These are phyloP conservation scores for Globisporangium cylindrosporum DNA, from an alignment of 352 stramenopile genomes.

Conservation along the genomic window DNA sequence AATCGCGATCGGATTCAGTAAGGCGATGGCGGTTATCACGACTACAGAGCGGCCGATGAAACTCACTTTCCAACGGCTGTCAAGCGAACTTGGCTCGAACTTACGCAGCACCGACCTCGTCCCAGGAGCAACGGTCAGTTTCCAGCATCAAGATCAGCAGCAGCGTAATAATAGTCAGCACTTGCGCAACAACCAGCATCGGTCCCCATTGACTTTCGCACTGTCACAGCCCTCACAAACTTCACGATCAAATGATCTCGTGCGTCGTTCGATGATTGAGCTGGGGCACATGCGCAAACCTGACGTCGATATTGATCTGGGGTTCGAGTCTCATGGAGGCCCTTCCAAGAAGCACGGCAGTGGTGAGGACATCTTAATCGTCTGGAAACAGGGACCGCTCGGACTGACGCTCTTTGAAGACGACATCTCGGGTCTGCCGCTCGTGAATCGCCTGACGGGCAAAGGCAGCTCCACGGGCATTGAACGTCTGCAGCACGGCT, in stretches of 20 bases:
- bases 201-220: neutral
- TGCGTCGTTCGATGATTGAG: constrained; percentile 8
- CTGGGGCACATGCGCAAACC: neutral
- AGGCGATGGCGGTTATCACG: constrained; percentile 35
- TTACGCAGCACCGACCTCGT: constrained; percentile 3
- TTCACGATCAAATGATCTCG: neutral
- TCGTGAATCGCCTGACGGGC: constrained; percentile 71
- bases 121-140: neutral
- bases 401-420: constrained; percentile 56
- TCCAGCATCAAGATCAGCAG: neutral
- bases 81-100: constrained; percentile 13
- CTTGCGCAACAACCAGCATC: neutral
- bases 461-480: constrained; percentile 43
- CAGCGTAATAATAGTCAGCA: neutral
- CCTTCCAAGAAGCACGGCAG: neutral
- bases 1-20: constrained; percentile 35
- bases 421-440: constrained; percentile 37
- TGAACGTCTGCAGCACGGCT: constrained; percentile 40
- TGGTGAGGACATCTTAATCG: constrained; percentile 34
- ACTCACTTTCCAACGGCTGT: constrained; percentile 53
- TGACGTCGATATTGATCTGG: constrained; percentile 1
- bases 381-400: constrained; percentile 47
- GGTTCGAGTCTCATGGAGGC: neutral
- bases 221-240: neutral
- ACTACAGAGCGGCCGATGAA: constrained; percentile 32